Evolutionary conservation across 2,329 filamentous ascomycete species (phyloP).

Genomic region (Phaeosphaeria sp.): DNA sequence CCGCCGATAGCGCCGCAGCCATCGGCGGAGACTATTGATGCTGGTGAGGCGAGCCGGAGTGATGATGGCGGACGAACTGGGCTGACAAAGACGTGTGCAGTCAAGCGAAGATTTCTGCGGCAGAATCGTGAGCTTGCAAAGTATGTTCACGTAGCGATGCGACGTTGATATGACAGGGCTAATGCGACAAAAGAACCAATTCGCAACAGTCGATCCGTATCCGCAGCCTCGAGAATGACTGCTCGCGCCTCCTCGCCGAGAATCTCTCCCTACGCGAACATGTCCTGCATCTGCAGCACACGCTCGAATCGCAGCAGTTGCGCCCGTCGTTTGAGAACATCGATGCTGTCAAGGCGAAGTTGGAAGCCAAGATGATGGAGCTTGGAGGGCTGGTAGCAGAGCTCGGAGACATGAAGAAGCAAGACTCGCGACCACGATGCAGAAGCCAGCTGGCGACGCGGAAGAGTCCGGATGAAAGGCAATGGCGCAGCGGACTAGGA

Average conservation of each 20-base stretch:
- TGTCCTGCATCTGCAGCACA: slow-evolving; percentile 71
- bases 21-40: slow-evolving; percentile 72
- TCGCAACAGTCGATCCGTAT: slow-evolving; percentile 79
- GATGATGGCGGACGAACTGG: background rate
- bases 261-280: slow-evolving; percentile 76
- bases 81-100: slow-evolving; percentile 67
- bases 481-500: slow-evolving; percentile 57
- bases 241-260: slow-evolving; percentile 75
- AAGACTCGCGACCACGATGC: slow-evolving; percentile 23
- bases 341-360: slow-evolving; percentile 70
- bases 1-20: slow-evolving; percentile 54
- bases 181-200: slow-evolving; percentile 63
- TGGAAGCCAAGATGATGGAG: slow-evolving; percentile 76
- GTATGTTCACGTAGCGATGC: slow-evolving; percentile 29
- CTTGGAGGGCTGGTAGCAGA: slow-evolving; percentile 70
- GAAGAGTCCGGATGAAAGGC: slow-evolving; percentile 61
- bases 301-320: slow-evolving; percentile 67
- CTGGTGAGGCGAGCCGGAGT: slow-evolving; percentile 7
- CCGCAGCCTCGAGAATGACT: slow-evolving; percentile 76
- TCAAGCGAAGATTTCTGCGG: slow-evolving; percentile 78
- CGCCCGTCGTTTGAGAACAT: slow-evolving; percentile 70
- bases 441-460: slow-evolving; percentile 60
- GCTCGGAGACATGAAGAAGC: slow-evolving; percentile 58
- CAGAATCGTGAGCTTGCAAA: slow-evolving; percentile 84
- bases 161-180: slow-evolving; percentile 5